Conservation (phyloP, 495 filamentous ascomycete species). For the Podospora pseudocomata region DNA sequence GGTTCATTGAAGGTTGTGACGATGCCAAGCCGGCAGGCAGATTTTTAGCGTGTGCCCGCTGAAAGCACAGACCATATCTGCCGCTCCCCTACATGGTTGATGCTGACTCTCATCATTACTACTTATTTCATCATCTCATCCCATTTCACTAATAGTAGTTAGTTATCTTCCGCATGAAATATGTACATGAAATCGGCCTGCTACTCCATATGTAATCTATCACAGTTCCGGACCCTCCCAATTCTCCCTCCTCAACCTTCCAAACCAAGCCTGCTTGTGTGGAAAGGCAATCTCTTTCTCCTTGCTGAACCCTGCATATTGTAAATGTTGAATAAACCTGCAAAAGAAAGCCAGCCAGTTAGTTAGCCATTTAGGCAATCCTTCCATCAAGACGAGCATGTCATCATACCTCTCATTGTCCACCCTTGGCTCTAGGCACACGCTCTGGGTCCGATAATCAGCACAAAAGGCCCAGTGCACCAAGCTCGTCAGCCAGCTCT, state of each 20-base stretch:
- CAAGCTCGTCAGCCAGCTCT: slow-evolving; percentile 76
- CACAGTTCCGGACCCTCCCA: slow-evolving; percentile 79
- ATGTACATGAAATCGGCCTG: not conserved
- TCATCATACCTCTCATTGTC: slow-evolving; percentile 79
- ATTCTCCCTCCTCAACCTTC: slow-evolving; percentile 74
- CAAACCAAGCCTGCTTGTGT: slow-evolving; percentile 87
- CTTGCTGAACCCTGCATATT: slow-evolving; percentile 76
- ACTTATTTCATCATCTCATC: no score
- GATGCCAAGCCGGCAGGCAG: not conserved
- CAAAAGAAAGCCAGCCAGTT: slow-evolving; percentile 4
- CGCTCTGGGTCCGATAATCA: slow-evolving; percentile 75
- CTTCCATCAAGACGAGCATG: not conserved
- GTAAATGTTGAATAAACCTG: slow-evolving; percentile 76
- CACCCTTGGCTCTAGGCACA: slow-evolving; percentile 84
- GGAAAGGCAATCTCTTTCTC: slow-evolving; percentile 85
- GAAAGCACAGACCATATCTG: not conserved
- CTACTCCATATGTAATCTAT: slow-evolving; percentile 15
- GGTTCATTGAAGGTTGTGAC: not conserved
- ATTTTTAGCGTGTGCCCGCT: not conserved
- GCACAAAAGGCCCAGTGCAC: slow-evolving; percentile 79
- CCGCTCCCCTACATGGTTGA: not conserved
- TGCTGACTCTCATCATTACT: not conserved
- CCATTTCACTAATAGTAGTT: no score
- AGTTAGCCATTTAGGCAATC: not conserved
- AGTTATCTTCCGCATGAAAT: not conserved